phyloP scores from a whole-genome alignment of 768 basidiomycete species.

The Boletus vinaceobasis region DNA sequence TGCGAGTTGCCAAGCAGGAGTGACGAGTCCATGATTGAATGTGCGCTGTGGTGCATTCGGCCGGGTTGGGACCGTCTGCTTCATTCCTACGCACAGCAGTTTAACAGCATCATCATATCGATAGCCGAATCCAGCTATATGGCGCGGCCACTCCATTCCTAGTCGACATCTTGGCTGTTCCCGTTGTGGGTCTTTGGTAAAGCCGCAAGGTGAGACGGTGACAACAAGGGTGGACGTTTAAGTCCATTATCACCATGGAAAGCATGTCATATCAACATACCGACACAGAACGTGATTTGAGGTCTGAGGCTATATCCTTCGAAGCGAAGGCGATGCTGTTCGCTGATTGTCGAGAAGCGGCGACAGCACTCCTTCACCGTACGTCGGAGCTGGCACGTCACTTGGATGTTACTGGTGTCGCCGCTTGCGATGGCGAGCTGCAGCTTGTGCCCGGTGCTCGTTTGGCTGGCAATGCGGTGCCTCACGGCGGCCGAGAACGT shows the following conservation, averaged over 20 bases:
- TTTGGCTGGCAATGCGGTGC: neutral
- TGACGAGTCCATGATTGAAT: neutral
- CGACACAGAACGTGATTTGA: neutral
- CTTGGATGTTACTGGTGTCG: neutral
- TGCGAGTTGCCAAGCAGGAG: neutral
- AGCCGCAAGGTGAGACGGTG: slow-evolving; percentile 1
- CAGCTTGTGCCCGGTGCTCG: neutral
- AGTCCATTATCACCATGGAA: neutral
- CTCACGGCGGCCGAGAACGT: neutral
- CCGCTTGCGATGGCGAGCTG: neutral
- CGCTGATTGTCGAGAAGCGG: slow-evolving; percentile 19
- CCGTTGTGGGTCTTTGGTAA: neutral
- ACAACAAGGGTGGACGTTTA: neutral
- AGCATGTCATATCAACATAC: slow-evolving; percentile 1
- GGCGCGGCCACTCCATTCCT: neutral
- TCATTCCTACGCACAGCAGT: neutral
- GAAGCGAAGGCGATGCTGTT: neutral
- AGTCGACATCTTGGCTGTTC: neutral
- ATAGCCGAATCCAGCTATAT: neutral
- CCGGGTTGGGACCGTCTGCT: neutral
- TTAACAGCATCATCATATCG: neutral
- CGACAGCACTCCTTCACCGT: neutral
- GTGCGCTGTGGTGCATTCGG: neutral
- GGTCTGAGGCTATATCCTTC: slow-evolving; percentile 10
- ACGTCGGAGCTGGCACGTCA: slow-evolving; percentile 1